phyloP scores from a whole-genome alignment of 306 rosid species.

The Sphenostylis stenocarpa region DNA sequence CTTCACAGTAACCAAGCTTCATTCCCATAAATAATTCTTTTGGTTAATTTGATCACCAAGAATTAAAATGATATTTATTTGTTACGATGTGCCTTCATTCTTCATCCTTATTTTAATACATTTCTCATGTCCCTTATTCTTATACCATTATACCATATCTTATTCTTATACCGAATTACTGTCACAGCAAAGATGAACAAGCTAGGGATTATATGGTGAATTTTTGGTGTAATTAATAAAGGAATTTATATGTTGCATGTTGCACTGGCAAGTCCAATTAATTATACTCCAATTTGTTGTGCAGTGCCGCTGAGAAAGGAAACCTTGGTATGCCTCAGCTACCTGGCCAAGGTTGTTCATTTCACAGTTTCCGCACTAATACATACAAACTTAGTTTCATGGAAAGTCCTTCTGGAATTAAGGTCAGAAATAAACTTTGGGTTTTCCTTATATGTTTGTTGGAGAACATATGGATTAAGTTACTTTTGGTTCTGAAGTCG shows the following conservation, averaged over 20 bases:
- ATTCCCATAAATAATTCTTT: background rate
- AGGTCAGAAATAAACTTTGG: conserved; percentile 46
- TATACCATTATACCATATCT: background rate
- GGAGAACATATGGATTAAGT: conserved; percentile 9
- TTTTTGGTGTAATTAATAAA: background rate
- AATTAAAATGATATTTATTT: background rate
- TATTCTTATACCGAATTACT: background rate
- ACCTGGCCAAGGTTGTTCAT: conserved; percentile 98
- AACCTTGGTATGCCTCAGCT: conserved; percentile 96
- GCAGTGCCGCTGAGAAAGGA: conserved; percentile 78
- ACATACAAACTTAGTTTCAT: conserved; percentile 93
- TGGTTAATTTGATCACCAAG: background rate
- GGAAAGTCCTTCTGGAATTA: conserved; percentile 93
- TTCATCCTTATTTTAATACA: conserved; percentile 12
- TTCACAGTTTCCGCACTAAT: conserved; percentile 91
- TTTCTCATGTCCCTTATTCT: conserved; percentile 6
- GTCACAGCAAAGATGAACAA: background rate
- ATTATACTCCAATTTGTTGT: conserved; percentile 19
- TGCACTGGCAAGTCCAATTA: conserved; percentile 18
- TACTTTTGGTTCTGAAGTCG: background rate
- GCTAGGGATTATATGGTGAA: conserved; percentile 8
- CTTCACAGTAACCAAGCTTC: background rate
- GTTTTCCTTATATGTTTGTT: conserved; percentile 14
- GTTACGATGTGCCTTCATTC: background rate
- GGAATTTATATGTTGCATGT: background rate